Conservation (phyloP, 164 flowering plant species). For the Stephania japonica region DNA sequence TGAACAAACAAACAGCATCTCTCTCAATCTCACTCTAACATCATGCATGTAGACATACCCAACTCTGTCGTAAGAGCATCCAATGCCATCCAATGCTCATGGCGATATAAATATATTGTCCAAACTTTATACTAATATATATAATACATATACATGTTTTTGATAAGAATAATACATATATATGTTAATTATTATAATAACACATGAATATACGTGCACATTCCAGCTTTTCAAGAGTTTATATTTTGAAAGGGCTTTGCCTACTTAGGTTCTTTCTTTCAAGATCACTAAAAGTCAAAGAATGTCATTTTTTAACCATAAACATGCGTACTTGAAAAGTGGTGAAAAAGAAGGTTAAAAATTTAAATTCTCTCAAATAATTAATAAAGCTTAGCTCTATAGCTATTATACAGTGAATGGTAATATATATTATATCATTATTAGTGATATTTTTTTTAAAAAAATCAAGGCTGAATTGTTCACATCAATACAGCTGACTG, state of each 20-base stretch:
- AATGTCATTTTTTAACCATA: neutral
- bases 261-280: slow-evolving; percentile 1
- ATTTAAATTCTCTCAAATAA: neutral
- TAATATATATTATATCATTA: neutral
- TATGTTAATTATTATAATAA: neutral
- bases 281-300: neutral
- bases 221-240: slow-evolving; percentile 3
- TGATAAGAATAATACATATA: neutral
- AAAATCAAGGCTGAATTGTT: neutral
- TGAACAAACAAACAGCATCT: slow-evolving; percentile 8
- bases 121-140: neutral
- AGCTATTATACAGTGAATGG: neutral
- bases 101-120: neutral
- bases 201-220: slow-evolving; percentile 11
- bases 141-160: neutral
- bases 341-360: neutral
- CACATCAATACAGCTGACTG: neutral
- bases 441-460: neutral
- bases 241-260: neutral
- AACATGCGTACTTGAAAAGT: neutral
- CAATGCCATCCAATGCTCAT: slow-evolving; percentile 47
- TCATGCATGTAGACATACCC: slow-evolving; percentile 4
- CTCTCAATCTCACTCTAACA: slow-evolving; percentile 10
- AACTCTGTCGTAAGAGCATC: slow-evolving; percentile 30
- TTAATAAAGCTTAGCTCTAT: neutral